Conservation (phyloP, 305 asterid genomes). For the Euphrasia arctica region DNA sequence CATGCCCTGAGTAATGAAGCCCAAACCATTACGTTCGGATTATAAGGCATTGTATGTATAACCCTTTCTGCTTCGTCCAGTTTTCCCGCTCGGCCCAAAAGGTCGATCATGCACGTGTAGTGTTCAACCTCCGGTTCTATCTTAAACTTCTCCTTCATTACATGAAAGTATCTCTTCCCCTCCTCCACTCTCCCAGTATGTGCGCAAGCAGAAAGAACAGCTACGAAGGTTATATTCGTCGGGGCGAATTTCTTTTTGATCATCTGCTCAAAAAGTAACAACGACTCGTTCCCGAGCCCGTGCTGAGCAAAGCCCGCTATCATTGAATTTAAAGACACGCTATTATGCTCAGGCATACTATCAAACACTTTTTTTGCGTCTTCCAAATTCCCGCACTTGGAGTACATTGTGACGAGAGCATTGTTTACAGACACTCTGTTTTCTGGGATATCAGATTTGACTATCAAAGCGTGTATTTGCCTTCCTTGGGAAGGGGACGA, state of each 20-base stretch:
- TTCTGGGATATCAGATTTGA: conserved; percentile 48
- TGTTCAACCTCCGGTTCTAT: conserved; percentile 62
- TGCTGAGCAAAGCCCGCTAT: conserved; percentile 82
- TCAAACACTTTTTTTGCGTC: conserved; percentile 60
- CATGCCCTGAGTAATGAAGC: conserved; percentile 67
- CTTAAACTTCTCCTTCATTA: conserved; percentile 52
- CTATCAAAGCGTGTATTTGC: conserved; percentile 58
- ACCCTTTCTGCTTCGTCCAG: conserved; percentile 57
- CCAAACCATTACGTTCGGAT: conserved; percentile 57
- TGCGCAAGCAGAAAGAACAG: conserved; percentile 72
- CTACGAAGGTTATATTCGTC: conserved; percentile 61
- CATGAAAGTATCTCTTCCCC: conserved; percentile 48
- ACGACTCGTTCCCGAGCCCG: conserved; percentile 52
- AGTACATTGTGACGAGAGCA: conserved; percentile 71
- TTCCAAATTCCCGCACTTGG: conserved; percentile 62
- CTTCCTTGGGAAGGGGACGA: conserved; percentile 68
- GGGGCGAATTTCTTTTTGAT: conserved; percentile 43
- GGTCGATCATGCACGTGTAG: conserved; percentile 73
- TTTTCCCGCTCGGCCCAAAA: conserved; percentile 67
- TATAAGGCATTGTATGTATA: conserved; percentile 55
- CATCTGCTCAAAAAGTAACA: conserved; percentile 55
- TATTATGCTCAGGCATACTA: conserved; percentile 56
- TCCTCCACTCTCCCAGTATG: conserved; percentile 74
- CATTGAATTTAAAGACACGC: conserved; percentile 62
- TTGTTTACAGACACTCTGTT: conserved; percentile 56